Evolutionary conservation across 2,329 filamentous ascomycete genomes (phyloP).

Genomic region (Cladophialophora bantiana): DNA sequence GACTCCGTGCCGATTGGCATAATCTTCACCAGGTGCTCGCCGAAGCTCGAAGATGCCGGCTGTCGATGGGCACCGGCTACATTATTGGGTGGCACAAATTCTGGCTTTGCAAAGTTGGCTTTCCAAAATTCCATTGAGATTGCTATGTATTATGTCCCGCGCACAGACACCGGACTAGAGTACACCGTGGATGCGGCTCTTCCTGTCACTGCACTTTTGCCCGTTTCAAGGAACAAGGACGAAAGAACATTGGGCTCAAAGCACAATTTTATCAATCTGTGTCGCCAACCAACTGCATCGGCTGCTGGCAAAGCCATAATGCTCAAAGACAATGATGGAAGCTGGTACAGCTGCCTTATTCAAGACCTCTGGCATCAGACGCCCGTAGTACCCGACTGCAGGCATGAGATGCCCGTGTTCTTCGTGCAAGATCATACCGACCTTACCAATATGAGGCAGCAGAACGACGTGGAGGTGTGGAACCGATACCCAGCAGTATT

Average conservation of each 20-base stretch:
- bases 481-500: neutral
- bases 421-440: neutral
- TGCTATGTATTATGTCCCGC: neutral
- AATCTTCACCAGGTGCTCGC: conserved; percentile 1
- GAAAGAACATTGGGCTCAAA: neutral
- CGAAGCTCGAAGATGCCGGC: conserved; percentile 3
- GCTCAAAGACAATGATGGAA: conserved; percentile 12
- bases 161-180: conserved; percentile 3
- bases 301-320: neutral
- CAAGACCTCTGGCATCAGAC: conserved; percentile 1
- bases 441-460: neutral
- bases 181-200: neutral
- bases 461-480: neutral
- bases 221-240: neutral
- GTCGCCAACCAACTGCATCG: neutral
- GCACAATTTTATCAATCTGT: conserved; percentile 7
- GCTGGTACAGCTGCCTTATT: conserved; percentile 9
- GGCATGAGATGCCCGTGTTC: neutral
- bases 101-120: neutral
- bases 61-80: conserved; percentile 18
- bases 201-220: neutral
- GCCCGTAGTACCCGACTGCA: neutral
- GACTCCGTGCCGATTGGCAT: neutral
- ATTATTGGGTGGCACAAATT: conserved; percentile 1
- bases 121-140: neutral